phyloP scores from a whole-genome alignment of 768 basidiomycete genomes.

The Tylopilus subfusipes region DNA sequence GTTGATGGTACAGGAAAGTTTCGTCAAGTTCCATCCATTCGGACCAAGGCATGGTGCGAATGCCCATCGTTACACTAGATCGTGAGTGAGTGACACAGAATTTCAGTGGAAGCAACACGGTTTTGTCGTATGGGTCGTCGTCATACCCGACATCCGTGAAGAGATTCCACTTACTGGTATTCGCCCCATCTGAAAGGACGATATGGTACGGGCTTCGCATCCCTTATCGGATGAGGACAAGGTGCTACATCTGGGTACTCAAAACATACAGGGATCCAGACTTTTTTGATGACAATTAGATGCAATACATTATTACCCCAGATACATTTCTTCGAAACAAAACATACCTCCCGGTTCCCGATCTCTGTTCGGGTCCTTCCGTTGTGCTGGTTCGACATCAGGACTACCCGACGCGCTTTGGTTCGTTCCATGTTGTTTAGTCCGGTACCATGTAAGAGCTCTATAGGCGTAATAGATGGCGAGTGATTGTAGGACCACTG shows the following conservation, averaged over 20 bases:
- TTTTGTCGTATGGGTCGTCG: not conserved
- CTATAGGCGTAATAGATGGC: constrained; percentile 16
- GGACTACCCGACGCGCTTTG: not conserved
- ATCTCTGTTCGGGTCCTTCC: constrained; percentile 14
- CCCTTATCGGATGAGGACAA: constrained; percentile 35
- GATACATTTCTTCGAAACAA: not conserved
- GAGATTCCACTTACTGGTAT: constrained; percentile 53
- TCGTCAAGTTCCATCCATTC: constrained; percentile 78
- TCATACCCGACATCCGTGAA: not conserved
- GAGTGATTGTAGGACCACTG: constrained; percentile 12
- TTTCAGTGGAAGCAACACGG: not conserved
- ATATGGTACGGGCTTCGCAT: constrained; percentile 59
- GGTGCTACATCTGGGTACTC: constrained; percentile 51
- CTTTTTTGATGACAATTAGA: constrained; percentile 27
- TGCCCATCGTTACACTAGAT: constrained; percentile 67
- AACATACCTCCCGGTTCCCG: constrained; percentile 28
- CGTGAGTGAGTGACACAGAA: not conserved
- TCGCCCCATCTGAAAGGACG: constrained; percentile 66
- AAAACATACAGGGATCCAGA: constrained; percentile 53
- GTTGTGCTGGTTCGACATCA: not conserved
- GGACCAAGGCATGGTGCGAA: constrained; percentile 65
- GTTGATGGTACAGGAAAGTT: constrained; percentile 52
- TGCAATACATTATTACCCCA: not conserved
- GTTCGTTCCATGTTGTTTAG: not conserved
- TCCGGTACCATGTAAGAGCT: constrained; percentile 8